Conservation (phyloP, 345 rosid genomes). For the Cardamine chenopodiifolia region DNA sequence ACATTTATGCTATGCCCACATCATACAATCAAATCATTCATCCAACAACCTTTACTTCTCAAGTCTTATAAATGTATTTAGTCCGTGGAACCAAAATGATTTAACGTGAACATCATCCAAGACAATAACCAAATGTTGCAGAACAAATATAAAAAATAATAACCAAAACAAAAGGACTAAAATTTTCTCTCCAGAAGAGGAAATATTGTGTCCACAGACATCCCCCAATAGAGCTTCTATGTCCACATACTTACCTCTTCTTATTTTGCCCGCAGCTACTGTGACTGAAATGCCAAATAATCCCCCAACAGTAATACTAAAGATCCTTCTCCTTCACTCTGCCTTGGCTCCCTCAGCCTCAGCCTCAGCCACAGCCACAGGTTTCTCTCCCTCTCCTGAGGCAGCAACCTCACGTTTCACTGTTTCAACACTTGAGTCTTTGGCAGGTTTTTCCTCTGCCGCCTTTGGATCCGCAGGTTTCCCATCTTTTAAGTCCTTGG, state of each 20-base stretch:
- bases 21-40: constrained; percentile 25
- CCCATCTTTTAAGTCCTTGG: constrained; percentile 44
- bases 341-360: constrained; percentile 45
- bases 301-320: constrained; percentile 33
- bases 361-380: constrained; percentile 43
- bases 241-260: constrained; percentile 35
- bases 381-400: constrained; percentile 41
- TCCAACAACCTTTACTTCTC: constrained; percentile 28
- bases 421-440: constrained; percentile 46
- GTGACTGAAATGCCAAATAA: constrained; percentile 34
- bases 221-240: constrained; percentile 21
- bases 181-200: constrained; percentile 32
- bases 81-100: constrained; percentile 39
- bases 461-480: constrained; percentile 45
- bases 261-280: constrained; percentile 39
- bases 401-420: constrained; percentile 43
- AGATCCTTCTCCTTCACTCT: constrained; percentile 26
- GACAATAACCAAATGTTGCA: constrained; percentile 36
- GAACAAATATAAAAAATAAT: constrained; percentile 27
- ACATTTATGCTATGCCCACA: constrained; percentile 2
- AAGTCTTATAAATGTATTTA: constrained; percentile 25
- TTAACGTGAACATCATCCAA: constrained; percentile 34
- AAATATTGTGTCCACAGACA: constrained; percentile 20
- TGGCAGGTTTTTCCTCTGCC: constrained; percentile 43
- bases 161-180: constrained; percentile 25